phyloP scores from a whole-genome alignment of 495 filamentous ascomycete species.

The Penicillium arizonense region DNA sequence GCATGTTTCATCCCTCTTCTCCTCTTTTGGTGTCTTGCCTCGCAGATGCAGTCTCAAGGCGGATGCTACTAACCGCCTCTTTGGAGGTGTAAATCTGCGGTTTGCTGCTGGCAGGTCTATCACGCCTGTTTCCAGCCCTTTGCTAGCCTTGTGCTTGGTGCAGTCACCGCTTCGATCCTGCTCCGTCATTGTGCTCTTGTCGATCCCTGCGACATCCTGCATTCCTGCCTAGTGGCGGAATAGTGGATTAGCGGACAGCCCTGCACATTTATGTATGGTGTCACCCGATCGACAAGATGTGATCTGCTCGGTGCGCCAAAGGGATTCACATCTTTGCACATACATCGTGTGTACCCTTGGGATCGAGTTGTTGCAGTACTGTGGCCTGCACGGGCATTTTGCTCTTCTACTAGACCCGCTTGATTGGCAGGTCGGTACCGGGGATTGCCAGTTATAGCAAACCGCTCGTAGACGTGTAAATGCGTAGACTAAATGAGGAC shows the following conservation, averaged over 20 bases:
- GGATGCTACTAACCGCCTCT: conserved; percentile 15
- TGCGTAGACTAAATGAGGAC: neutral
- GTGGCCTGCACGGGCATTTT: neutral
- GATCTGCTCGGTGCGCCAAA: too few relatives aligned
- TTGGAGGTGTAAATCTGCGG: conserved; percentile 13
- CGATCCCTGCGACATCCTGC: too few relatives aligned
- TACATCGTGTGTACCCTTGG: neutral
- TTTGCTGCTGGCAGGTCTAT: conserved; percentile 13
- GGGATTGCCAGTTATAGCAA: neutral
- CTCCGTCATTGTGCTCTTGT: too few relatives aligned
- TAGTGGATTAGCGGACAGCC: too few relatives aligned
- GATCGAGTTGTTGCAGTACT: neutral
- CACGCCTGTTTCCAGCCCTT: neutral
- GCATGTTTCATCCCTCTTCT: conserved; percentile 26
- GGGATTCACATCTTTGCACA: too few relatives aligned
- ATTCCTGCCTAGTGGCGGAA: neutral
- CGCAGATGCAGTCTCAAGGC: conserved; percentile 4
- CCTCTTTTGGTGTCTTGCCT: conserved; percentile 10
- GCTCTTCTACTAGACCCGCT: neutral
- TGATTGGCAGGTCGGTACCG: neutral
- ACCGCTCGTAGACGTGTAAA: neutral
- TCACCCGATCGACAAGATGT: too few relatives aligned
- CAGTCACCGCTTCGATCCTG: neutral
- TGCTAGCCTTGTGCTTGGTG: neutral
- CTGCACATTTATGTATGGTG: too few relatives aligned